Evolutionary conservation across 2,329 filamentous ascomycete species (phyloP).

Genomic region (Ascochyta koolunga): DNA sequence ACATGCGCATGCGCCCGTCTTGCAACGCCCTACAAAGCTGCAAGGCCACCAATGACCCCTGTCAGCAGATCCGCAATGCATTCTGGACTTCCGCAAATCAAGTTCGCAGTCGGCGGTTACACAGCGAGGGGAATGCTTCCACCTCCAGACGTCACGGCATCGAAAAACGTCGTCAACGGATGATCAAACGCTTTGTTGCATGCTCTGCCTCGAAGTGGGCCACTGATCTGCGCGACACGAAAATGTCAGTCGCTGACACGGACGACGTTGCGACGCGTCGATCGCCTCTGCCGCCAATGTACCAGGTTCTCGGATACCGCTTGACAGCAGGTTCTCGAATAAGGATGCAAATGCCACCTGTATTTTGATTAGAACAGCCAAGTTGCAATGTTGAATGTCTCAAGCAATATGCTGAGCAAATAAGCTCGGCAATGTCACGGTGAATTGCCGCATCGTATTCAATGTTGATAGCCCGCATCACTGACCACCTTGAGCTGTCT

Average conservation of each 20-base stretch:
- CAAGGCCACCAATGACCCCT: conserved; percentile 19
- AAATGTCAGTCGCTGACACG: conserved; percentile 11
- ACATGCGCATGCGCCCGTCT: conserved; percentile 31
- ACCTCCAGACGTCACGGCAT: neutral
- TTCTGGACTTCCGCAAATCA: conserved; percentile 30
- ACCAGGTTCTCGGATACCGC: conserved; percentile 17
- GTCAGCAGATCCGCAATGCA: conserved; percentile 30
- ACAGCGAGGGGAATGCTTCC: conserved; percentile 3
- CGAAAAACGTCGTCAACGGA: neutral
- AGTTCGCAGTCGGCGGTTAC: conserved; percentile 12
- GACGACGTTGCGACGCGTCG: conserved; percentile 9
- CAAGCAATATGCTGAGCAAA: neutral
- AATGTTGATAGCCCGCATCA: neutral
- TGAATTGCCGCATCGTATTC: neutral
- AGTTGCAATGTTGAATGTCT: neutral
- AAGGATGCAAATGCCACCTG: neutral
- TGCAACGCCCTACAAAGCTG: conserved; percentile 18
- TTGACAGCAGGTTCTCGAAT: conserved; percentile 8
- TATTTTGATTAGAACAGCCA: neutral
- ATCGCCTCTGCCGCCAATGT: conserved; percentile 15
- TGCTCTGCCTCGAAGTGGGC: conserved; percentile 7
- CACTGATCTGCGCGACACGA: neutral
- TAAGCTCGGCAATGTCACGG: neutral
- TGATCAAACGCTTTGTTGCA: conserved; percentile 5
- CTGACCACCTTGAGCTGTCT: conserved; percentile 9